Evolutionary conservation across 805 yeast species (phyloP), one percentile per base, ranked within the genome.

Genomic region (Wickerhamiella spandovensis): DNA sequence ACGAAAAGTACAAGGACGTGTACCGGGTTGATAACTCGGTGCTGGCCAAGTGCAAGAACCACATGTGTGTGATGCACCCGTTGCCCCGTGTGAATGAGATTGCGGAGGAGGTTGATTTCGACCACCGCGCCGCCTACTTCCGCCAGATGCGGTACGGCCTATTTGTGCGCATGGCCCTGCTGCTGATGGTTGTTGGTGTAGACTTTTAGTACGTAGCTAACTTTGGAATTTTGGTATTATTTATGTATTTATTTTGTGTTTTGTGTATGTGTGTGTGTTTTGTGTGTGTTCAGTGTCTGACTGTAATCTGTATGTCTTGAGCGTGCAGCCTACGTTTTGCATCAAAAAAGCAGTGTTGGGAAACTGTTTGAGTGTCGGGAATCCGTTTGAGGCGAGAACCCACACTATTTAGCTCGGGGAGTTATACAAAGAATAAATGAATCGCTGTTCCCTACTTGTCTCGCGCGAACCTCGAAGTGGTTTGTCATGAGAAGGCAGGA

Each of bases 91-190:
- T 87, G 57, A 83, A 80, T 62, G 99, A 92, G 72, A 90, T 92
- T 61, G 84, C 84, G 64, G 97, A 89, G 72, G 98, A 92, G 73
- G 97, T 92, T 63, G 99, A 92, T 68, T 92, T 90, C 65, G 99
- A 92, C 71, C 97, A 90, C 70, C 84, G 99, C 69, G 97, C 98
- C 57, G 97, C 98, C 53, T 92, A 92, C 74, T 92, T 92, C 77
- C 84, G 99, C 79, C 97, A 92, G 75, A 92, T 92, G 98, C 84
- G 95, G 69, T 90, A 92, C 66, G 99, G 99, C 54, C 75, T 92
- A 67, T 92, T 82, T 65, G 95, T 94, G 45, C 88, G 99, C 77
- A 92, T 92, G 99, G 98, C 99, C 10, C 74, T 92, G 61, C 77
- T 92, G 65, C 95, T 97, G 50, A 84, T 92, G 95, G 98, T 94